These are phyloP conservation scores for Larix kaempferi DNA, from an alignment of 75 land plant species.

Conservation along the genomic window DNA sequence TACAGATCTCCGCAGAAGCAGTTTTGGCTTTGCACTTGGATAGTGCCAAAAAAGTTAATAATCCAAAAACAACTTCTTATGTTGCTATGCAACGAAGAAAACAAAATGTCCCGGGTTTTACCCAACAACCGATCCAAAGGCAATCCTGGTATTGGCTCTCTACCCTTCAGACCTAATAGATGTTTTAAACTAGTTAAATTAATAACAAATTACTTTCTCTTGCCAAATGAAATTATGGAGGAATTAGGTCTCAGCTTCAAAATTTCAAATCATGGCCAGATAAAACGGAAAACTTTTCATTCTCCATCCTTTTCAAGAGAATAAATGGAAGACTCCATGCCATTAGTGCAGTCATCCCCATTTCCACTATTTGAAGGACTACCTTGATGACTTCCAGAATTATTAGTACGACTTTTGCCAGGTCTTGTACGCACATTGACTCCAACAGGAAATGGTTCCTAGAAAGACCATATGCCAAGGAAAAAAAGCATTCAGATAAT, in stretches of 20 bases:
- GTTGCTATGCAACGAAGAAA: background rate
- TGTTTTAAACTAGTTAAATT: constrained; percentile 2
- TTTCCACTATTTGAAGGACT: constrained; percentile 26
- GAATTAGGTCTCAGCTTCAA: background rate
- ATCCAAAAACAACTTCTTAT: constrained; percentile 7
- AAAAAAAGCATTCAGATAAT: background rate
- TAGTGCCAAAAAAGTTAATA: constrained; percentile 2
- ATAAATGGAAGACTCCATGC: too few species aligned
- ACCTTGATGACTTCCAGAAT: constrained; percentile 38
- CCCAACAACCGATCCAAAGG: background rate
- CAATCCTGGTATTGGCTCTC: background rate
- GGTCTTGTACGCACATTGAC: constrained; percentile 46
- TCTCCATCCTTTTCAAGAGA: background rate
- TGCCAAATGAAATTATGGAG: background rate
- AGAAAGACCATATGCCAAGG: constrained; percentile 6
- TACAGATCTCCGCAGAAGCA: constrained; percentile 9
- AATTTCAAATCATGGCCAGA: background rate
- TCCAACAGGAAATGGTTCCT: constrained; percentile 82
- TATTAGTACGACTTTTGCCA: constrained; percentile 31
- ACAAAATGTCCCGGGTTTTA: constrained; percentile 6
- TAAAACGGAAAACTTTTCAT: background rate
- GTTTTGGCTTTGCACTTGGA: constrained; percentile 2
- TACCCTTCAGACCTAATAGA: constrained; percentile 1
- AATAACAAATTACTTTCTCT: background rate
- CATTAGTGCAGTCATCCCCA: constrained; percentile 18